phyloP scores from a whole-genome alignment of 129 eudicot species.

The Erigeron canadensis region DNA sequence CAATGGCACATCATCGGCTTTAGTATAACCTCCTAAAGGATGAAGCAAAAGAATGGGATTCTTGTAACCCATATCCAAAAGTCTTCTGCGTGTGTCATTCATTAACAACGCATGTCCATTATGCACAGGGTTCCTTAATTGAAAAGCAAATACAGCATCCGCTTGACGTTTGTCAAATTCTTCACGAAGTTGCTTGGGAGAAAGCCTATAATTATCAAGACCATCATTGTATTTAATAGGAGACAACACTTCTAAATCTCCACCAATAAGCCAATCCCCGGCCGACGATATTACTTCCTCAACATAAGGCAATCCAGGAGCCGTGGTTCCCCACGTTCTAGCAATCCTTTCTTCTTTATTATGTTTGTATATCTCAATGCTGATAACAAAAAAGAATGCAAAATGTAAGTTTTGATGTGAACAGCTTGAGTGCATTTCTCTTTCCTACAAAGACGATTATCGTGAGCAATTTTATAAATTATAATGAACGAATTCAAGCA shows the following conservation, averaged over 20 bases:
- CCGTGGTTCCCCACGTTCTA: constrained; percentile 92
- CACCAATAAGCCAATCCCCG: constrained; percentile 95
- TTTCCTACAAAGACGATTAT: too few relatives aligned
- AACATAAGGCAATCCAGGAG: constrained; percentile 86
- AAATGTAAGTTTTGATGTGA: constrained; percentile 11
- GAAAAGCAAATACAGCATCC: constrained; percentile 93
- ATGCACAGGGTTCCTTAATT: constrained; percentile 92
- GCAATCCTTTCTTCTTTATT: constrained; percentile 95
- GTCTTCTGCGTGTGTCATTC: constrained; percentile 81
- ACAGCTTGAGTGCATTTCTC: not conserved
- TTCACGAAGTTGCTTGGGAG: constrained; percentile 73
- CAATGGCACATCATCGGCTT: constrained; percentile 92
- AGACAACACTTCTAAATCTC: constrained; percentile 78
- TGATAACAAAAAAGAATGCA: constrained; percentile 21
- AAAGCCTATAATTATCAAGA: constrained; percentile 83
- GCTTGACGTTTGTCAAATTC: constrained; percentile 86
- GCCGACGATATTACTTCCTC: constrained; percentile 79
- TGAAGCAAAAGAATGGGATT: constrained; percentile 92
- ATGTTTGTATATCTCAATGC: constrained; percentile 87
- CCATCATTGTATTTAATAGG: constrained; percentile 87
- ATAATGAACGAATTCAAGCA: too few relatives aligned
- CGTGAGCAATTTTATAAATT: too few relatives aligned
- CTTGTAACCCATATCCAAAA: constrained; percentile 82
- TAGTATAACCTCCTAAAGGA: constrained; percentile 82
- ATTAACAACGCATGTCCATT: constrained; percentile 90